Conservation (phyloP, 2,329 filamentous ascomycete genomes). For the Colletotrichum simmondsii region DNA sequence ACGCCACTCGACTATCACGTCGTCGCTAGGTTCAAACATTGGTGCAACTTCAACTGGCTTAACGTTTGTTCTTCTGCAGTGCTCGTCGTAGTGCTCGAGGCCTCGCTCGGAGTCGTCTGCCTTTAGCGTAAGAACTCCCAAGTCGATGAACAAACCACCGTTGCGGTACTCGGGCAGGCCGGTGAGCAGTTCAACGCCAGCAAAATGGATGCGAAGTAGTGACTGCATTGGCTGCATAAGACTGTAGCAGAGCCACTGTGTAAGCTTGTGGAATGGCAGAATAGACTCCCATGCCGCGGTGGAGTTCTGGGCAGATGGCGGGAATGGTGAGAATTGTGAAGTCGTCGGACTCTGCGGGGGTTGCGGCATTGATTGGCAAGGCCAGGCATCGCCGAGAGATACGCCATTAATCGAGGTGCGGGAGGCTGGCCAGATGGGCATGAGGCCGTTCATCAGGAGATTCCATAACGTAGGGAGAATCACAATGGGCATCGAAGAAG, state of each 20-base stretch:
- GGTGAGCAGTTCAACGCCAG: conserved; percentile 67
- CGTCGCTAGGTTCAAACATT: conserved; percentile 64
- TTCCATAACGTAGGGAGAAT: conserved; percentile 90
- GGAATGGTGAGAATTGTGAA: conserved; percentile 64
- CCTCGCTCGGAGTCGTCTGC: conserved; percentile 54
- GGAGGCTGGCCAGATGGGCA: conserved; percentile 88
- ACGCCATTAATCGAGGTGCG: conserved; percentile 89
- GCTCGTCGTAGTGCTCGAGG: conserved; percentile 61
- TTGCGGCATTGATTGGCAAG: conserved; percentile 82
- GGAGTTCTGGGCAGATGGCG: conserved; percentile 51
- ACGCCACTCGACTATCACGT: conserved; percentile 71
- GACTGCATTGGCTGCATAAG: conserved; percentile 73
- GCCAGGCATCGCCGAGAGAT: conserved; percentile 94
- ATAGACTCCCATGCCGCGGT: conserved; percentile 77
- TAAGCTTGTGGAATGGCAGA: conserved; percentile 70
- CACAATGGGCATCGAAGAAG: conserved; percentile 88
- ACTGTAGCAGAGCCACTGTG: conserved; percentile 80
- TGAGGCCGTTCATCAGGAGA: conserved; percentile 87
- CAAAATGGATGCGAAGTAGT: conserved; percentile 62
- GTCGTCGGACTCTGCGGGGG: conserved; percentile 51
- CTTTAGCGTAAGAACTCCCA: conserved; percentile 64
- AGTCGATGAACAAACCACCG: conserved; percentile 74
- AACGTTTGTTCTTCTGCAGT: conserved; percentile 77
- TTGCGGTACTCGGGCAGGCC: conserved; percentile 80
- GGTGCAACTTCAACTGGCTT: conserved; percentile 61